Evolutionary conservation across 163 green algal genomes (phyloP).

Genomic region (Scenedesmus sp.): DNA sequence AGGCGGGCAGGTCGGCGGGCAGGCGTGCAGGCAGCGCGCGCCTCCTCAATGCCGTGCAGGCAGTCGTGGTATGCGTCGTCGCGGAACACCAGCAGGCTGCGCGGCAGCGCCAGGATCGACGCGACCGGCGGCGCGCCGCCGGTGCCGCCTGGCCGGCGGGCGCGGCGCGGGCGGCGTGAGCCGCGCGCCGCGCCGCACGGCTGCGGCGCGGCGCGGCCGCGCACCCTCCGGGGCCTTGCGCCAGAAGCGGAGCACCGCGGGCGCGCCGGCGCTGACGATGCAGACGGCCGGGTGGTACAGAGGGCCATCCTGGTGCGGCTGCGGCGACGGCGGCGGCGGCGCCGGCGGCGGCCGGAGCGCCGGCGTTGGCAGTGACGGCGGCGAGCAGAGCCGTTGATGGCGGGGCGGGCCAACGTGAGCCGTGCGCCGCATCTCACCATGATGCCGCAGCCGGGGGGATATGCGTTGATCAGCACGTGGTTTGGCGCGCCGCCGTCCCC

Average conservation of each 20-base stretch:
- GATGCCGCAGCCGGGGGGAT: slow-evolving; percentile 81
- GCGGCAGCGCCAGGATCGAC: slow-evolving; percentile 67
- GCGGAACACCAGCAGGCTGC: slow-evolving; percentile 78
- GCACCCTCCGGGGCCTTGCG: slow-evolving; percentile 57
- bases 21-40: too few relatives aligned
- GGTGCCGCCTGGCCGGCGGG: slow-evolving; percentile 25
- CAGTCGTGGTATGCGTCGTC: slow-evolving; percentile 71
- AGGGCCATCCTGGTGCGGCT: slow-evolving; percentile 82
- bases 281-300: slow-evolving; percentile 77
- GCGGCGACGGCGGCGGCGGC: neutral
- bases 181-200: neutral
- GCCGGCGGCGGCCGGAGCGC: neutral
- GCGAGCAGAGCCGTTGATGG: neutral
- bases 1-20: neutral
- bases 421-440: slow-evolving; percentile 52
- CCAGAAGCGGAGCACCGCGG: slow-evolving; percentile 77
- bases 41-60: slow-evolving; percentile 78
- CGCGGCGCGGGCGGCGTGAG: neutral
- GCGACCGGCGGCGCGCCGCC: slow-evolving; percentile 21
- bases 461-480: slow-evolving; percentile 84
- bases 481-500: slow-evolving; percentile 59
- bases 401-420: neutral
- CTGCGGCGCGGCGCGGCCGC: neutral
- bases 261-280: slow-evolving; percentile 72
- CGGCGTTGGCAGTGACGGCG: too few relatives aligned